Base-by-base conservation (phyloP, 1,284 basidiomycete species). In the Boletus sp. region DNA sequence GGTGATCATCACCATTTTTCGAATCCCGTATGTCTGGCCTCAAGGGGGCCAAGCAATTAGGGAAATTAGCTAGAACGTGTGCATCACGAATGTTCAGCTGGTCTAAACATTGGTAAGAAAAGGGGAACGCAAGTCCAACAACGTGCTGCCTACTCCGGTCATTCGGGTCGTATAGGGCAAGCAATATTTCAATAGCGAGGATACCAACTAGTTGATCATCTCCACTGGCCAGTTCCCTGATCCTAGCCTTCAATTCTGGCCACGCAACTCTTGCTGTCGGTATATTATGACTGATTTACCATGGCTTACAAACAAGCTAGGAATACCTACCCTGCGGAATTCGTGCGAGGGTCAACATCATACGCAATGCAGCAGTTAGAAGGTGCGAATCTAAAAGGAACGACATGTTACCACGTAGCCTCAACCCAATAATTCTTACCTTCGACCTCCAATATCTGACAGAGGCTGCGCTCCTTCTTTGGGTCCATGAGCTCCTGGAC, bases 131-230 rank as follows among this genome's bases (percentile, higher is more conserved):
- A 6, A 22, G 22, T 22, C 22, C 3, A 22, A 22, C 22, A 22
- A 4, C 22, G 22, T 22, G 6, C 25, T 26, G 1, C 48, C 1
- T 42, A 55, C 62, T n/a, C 35, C 1, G 22, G 0, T 61, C 51
- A 1, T 13, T 10, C 4, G 17, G 27, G 12, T 52, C 17, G 5
- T 50, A 55, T 0, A 61, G 23, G 2, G 43, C 42, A 22, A 61
- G 50, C 2, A 50, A 32, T 40, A 53, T 41, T 25, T 65, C 59
- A 5, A 56, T 52, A 9, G 61, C 57, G 5, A 65, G 50, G 13
- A 44, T 45, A 33, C 61, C 60, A n/a, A 65, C 38, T 1, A 51
- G 27, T 27, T 23, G 2, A 6, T 26, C 34, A 0, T 53, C 7
- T 13, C 34, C 49, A n/a, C 19, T 32, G 1, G 60, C 59, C 22